Conservation (phyloP, 2,329 filamentous ascomycete species). For the Pseudogymnoascus sp. region DNA sequence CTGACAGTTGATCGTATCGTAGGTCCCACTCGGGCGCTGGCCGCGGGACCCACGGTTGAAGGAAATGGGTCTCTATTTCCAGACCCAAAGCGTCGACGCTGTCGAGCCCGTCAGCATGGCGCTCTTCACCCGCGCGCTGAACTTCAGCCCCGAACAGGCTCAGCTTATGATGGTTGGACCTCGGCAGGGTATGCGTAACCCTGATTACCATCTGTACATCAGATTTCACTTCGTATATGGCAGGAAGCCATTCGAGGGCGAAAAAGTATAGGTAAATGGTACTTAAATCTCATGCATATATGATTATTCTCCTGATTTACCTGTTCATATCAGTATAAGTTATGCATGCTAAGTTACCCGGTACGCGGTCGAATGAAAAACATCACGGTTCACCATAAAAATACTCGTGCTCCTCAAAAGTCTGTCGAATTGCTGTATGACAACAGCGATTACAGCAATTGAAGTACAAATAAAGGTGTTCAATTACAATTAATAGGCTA, state of each 20-base stretch:
- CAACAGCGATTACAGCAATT: too few species aligned
- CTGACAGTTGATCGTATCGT: not conserved
- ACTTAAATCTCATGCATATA: not conserved
- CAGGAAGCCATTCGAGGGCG: conserved; percentile 20
- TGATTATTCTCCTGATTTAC: not conserved
- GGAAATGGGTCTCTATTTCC: conserved; percentile 27
- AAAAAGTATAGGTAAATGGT: not conserved
- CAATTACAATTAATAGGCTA: too few species aligned
- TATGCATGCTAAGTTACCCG: not conserved
- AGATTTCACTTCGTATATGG: conserved; percentile 16
- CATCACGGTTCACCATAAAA: too few species aligned
- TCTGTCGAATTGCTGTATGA: too few species aligned
- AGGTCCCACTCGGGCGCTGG: conserved; percentile 34
- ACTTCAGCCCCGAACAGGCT: conserved; percentile 11
- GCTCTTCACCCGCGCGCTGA: conserved; percentile 13
- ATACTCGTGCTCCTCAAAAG: too few species aligned
- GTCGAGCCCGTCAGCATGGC: conserved; percentile 14
- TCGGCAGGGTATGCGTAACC: conserved; percentile 13
- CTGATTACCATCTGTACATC: conserved; percentile 13
- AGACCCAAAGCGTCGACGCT: conserved; percentile 13
- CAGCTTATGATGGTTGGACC: conserved; percentile 11
- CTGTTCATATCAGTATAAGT: not conserved
- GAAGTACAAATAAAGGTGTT: too few species aligned
- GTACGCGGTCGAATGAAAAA: too few species aligned
- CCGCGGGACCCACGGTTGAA: conserved; percentile 29